Conservation (phyloP, 305 asterid genomes). For the Coffea humblotiana region DNA sequence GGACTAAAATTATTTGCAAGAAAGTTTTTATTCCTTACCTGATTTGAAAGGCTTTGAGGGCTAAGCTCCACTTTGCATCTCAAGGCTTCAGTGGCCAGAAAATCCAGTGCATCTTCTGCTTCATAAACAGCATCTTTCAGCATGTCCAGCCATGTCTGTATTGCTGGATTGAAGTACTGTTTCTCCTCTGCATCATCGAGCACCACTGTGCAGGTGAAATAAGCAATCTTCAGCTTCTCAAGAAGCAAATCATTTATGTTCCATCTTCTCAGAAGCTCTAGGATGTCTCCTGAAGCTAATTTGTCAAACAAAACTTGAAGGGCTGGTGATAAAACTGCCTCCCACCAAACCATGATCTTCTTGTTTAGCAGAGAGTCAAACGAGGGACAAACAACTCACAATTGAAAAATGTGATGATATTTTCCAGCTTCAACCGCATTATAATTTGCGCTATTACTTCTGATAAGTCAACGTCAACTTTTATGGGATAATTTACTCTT, state of each 20-base stretch:
- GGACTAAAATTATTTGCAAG: neutral
- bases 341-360: constrained; percentile 45
- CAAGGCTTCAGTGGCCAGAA: constrained; percentile 23
- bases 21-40: constrained; percentile 1
- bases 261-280: constrained; percentile 36
- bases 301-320: constrained; percentile 50
- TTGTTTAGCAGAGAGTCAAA: neutral
- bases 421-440: no score
- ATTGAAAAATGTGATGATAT: neutral
- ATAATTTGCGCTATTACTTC: no score
- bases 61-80: constrained; percentile 15
- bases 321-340: constrained; percentile 50
- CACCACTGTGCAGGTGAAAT: constrained; percentile 45
- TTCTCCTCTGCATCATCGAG: constrained; percentile 61
- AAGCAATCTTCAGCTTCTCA: constrained; percentile 53
- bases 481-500: no score
- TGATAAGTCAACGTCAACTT: no score
- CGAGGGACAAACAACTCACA: neutral
- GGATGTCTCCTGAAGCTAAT: constrained; percentile 42
- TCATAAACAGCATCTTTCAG: constrained; percentile 35
- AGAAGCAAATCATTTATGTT: constrained; percentile 36
- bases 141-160: constrained; percentile 35
- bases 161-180: constrained; percentile 40
- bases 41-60: neutral
- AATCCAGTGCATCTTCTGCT: constrained; percentile 37